Evolutionary conservation across 2,329 filamentous ascomycete genomes (phyloP), one percentile per base, ranked within the genome.

Genomic region (Colletotrichum navitas): DNA sequence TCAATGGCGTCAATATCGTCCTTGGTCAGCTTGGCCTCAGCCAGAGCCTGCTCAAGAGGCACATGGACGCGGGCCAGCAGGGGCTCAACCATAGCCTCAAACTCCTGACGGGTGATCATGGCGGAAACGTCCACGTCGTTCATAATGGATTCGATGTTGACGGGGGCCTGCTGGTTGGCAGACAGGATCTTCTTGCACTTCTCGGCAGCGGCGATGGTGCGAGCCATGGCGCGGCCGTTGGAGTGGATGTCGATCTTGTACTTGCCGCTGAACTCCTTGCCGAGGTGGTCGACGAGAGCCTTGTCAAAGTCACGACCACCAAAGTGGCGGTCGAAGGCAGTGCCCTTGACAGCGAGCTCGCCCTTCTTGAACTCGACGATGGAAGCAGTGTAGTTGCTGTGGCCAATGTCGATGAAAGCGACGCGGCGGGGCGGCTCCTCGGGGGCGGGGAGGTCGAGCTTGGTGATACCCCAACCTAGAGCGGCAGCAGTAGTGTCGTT

Each of bases 61-160:
- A 83, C 80, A 63, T 91, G 90, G 72, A 90, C 89, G 76, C 93
- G 91, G 77, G 89, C 87, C 45, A 99, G 87, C 63, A 98, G 87
- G 55, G 95, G 94, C 85, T 94, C 90, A 74, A 98, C 90, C 81
- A 99, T 91, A 74, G 92, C 91, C 87, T 99, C 96, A 69, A 99
- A 91, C 81, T 98, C 95, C 80, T 97, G 93, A 74, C 96, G 93
- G 82, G 95, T 98, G 79, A 99, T 88, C 88, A 97, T 92, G 72
- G 92, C 87, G 65, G 90, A 90, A 47, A 97, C 96, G 81, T 99
- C 96, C 73, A 97, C 87, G 81, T 99, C 96, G 83, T 98, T 97
- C 95, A 99, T 98, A 77, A 99, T 87, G 45, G 95, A 98, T 87
- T 99, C 96, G 79, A 99, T 97, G 88, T 95, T 98, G 82, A 99